Conservation (phyloP, 23 red algal species). For the Pyropia yezoensis region DNA sequence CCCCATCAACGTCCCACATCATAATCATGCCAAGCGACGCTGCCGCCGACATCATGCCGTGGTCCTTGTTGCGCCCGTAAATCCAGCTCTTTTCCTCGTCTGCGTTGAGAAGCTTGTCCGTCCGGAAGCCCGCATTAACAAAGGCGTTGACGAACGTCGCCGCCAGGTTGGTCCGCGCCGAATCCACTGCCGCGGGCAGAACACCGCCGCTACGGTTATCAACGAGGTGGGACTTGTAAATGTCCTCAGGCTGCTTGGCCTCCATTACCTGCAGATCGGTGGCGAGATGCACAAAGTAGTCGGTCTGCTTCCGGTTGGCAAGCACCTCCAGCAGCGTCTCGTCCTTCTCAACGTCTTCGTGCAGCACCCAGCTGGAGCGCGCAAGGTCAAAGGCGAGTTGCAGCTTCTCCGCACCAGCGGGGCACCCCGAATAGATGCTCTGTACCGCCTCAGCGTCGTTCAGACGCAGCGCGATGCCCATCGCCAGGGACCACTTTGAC, state of each 20-base stretch:
- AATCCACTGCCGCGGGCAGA: constrained; percentile 39
- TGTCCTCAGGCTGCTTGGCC: constrained; percentile 88
- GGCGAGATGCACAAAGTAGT: constrained; percentile 63
- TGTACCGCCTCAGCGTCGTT: constrained; percentile 49
- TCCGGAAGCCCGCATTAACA: constrained; percentile 88
- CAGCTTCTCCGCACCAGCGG: constrained; percentile 14
- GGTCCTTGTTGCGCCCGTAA: constrained; percentile 78
- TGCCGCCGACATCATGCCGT: constrained; percentile 93
- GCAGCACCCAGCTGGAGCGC: constrained; percentile 44
- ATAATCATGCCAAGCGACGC: constrained; percentile 94
- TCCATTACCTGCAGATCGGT: constrained; percentile 92
- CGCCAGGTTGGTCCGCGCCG: constrained; percentile 86
- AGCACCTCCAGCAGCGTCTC: constrained; percentile 58
- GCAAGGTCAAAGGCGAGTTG: constrained; percentile 82
- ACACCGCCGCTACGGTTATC: constrained; percentile 28
- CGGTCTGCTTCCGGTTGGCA: constrained; percentile 57
- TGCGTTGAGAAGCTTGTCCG: constrained; percentile 75
- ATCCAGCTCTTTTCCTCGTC: constrained; percentile 79
- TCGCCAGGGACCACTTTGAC: constrained; percentile 31
- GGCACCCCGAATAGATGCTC: constrained; percentile 35
- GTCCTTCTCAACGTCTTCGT: constrained; percentile 77
- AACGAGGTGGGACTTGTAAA: constrained; percentile 92
- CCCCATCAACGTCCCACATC: constrained; percentile 85
- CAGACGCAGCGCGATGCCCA: constrained; percentile 77
- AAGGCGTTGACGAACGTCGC: constrained; percentile 95